phyloP scores from a whole-genome alignment of 257 asterid genomes.

The Capsicum chinense region DNA sequence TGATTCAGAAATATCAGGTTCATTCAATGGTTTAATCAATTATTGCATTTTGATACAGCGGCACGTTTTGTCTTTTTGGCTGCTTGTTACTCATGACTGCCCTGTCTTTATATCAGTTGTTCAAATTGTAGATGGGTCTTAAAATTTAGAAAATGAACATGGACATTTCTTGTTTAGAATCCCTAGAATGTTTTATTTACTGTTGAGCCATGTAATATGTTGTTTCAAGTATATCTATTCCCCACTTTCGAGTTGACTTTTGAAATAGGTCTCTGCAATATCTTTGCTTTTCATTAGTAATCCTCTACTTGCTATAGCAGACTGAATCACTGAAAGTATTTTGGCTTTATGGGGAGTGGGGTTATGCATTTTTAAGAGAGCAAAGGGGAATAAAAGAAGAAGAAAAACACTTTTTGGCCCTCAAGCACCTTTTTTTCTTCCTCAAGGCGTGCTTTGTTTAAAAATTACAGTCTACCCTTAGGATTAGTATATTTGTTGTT shows the following conservation, averaged over 20 bases:
- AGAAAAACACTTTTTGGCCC: not conserved
- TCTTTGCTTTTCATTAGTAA: not conserved
- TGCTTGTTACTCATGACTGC: not conserved
- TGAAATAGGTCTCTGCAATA: not conserved
- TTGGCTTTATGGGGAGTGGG: not conserved
- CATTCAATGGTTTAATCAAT: not conserved
- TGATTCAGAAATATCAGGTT: not conserved
- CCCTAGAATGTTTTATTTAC: not conserved
- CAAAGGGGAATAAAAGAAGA: not conserved
- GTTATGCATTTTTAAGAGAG: not conserved
- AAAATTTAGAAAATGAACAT: not conserved
- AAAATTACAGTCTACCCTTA: not conserved
- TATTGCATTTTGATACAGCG: not conserved
- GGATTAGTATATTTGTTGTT: not conserved
- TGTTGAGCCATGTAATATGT: not conserved
- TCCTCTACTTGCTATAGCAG: slow-evolving; percentile 1
- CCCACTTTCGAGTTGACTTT: not conserved
- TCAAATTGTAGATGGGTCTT: not conserved
- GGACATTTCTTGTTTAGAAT: not conserved
- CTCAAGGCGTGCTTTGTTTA: not conserved
- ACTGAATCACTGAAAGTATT: not conserved
- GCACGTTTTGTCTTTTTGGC: not conserved
- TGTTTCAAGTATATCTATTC: not conserved
- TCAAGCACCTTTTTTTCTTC: slow-evolving; percentile 19
- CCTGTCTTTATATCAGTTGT: not conserved